Conservation (phyloP, 2,329 filamentous ascomycete genomes). For the Cadophora malorum region DNA sequence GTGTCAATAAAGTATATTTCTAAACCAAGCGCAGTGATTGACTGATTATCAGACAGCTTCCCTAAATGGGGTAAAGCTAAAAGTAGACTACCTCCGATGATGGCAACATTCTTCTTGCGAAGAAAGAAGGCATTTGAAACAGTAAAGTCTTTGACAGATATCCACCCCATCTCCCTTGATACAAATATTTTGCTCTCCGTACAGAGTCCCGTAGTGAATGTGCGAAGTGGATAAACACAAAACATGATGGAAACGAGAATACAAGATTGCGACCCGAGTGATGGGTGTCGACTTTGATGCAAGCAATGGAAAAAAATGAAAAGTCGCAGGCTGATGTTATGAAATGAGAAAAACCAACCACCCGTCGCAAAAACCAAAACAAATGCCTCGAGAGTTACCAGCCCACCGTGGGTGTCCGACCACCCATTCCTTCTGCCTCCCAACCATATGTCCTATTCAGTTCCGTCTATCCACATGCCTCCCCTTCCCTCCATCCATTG, state of each 20-base stretch:
- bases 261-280: conserved; percentile 5
- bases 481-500: conserved; percentile 13
- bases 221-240: neutral
- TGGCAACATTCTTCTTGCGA: neutral
- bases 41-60: neutral
- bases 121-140: neutral
- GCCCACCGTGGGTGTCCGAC: neutral
- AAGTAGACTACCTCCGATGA: conserved; percentile 5
- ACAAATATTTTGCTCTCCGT: conserved; percentile 8
- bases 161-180: neutral
- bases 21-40: neutral
- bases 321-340: conserved; percentile 3
- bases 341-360: neutral
- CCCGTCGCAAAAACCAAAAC: neutral
- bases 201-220: conserved; percentile 3
- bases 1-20: conserved; percentile 4
- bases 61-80: neutral
- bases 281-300: neutral
- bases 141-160: conserved; percentile 13
- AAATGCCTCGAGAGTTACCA: conserved; percentile 15
- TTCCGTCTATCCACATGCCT: conserved; percentile 23
- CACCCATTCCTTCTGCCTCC: neutral
- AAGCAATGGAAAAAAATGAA: neutral
- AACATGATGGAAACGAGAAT: neutral
- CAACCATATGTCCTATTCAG: conserved; percentile 17